Evolutionary conservation across 2,329 filamentous ascomycete genomes (phyloP).

Genomic region (Colletotrichum navitas): DNA sequence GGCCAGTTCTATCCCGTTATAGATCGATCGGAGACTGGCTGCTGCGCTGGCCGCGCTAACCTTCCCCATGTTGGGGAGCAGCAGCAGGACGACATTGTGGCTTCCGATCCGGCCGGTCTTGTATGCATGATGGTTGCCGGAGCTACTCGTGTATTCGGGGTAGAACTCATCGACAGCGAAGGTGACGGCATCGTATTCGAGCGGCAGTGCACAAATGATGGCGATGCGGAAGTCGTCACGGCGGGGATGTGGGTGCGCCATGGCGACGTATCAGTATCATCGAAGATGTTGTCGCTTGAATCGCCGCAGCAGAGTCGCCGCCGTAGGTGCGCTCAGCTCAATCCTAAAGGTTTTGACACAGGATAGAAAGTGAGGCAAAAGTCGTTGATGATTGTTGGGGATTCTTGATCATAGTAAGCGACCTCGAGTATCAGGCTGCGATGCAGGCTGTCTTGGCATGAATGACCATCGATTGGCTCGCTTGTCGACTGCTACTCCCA

Average conservation of each 20-base stretch:
- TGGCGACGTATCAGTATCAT: neutral
- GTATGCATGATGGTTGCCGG: constrained; percentile 49
- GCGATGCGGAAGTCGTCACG: constrained; percentile 37
- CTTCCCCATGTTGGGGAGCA: constrained; percentile 49
- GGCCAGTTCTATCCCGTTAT: constrained; percentile 49
- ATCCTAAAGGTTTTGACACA: neutral
- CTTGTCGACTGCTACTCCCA: neutral
- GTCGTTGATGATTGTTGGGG: neutral
- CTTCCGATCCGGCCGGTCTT: constrained; percentile 47
- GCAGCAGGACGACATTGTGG: constrained; percentile 47
- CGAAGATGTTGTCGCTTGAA: neutral
- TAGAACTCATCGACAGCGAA: constrained; percentile 48
- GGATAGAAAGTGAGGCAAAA: neutral
- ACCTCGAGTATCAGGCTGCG: neutral
- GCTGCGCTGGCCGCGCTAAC: constrained; percentile 46
- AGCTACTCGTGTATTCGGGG: constrained; percentile 43
- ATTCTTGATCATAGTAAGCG: neutral
- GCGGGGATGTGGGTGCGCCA: neutral
- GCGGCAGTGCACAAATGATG: constrained; percentile 17
- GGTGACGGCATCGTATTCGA: neutral
- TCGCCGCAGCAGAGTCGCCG: neutral
- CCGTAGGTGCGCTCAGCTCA: too few relatives aligned
- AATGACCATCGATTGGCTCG: neutral
- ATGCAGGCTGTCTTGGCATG: neutral
- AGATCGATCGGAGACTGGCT: constrained; percentile 51